Conservation (phyloP, 176 grass and related monocot genomes). For the Typha latifolia region DNA sequence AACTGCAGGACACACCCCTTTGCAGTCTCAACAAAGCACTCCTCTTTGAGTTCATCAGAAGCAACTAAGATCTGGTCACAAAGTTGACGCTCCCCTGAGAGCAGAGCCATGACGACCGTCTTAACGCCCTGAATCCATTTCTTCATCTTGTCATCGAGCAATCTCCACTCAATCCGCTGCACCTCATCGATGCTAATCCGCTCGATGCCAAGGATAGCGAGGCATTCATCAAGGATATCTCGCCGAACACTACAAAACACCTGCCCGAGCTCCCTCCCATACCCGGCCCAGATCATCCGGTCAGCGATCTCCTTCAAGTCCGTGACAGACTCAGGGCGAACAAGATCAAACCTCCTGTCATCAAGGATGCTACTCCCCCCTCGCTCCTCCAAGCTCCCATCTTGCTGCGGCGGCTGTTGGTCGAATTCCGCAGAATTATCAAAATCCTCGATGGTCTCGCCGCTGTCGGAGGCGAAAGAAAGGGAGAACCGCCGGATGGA, state of each 20-base stretch:
- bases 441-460: constrained; percentile 59
- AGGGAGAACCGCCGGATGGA: constrained; percentile 86
- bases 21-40: constrained; percentile 74
- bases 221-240: constrained; percentile 77
- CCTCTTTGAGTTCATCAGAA: constrained; percentile 57
- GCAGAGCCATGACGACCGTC: constrained; percentile 51
- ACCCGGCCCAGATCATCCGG: constrained; percentile 59
- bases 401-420: background rate
- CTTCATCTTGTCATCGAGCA: constrained; percentile 92
- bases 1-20: constrained; percentile 85
- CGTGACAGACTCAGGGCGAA: constrained; percentile 45
- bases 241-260: constrained; percentile 66
- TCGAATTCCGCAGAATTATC: constrained; percentile 80
- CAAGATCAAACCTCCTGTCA: constrained; percentile 58
- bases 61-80: constrained; percentile 57
- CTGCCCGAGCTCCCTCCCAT: constrained; percentile 57
- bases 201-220: constrained; percentile 62
- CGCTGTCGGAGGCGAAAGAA: constrained; percentile 32
- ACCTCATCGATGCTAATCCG: constrained; percentile 95
- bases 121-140: constrained; percentile 89
- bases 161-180: constrained; percentile 69
- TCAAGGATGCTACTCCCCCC: constrained; percentile 34
- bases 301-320: constrained; percentile 55
- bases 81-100: constrained; percentile 56
- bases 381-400: background rate